Evolutionary conservation across 148 eudicot species (phyloP).

Genomic region (Silene uniflora): DNA sequence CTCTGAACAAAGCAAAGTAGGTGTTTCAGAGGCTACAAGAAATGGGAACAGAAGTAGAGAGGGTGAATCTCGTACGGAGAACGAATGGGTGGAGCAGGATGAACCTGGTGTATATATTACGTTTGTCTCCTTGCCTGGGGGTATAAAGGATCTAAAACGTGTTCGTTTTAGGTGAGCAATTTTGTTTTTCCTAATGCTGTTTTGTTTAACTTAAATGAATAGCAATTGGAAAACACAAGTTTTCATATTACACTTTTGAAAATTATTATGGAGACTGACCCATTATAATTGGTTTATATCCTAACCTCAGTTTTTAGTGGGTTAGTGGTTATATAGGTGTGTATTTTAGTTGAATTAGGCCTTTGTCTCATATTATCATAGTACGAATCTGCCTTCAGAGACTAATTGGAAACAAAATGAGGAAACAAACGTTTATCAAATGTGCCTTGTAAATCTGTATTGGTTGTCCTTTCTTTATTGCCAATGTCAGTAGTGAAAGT

Average conservation of each 20-base stretch:
- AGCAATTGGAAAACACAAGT: background rate
- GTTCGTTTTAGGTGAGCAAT: slow-evolving; percentile 86
- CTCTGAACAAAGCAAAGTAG: slow-evolving; percentile 51
- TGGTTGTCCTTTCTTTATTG: background rate
- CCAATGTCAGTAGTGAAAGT: background rate
- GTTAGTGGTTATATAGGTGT: too few relatives aligned
- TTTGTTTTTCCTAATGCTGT: slow-evolving; percentile 4
- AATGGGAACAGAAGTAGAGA: slow-evolving; percentile 60
- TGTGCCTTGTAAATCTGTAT: background rate
- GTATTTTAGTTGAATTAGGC: too few relatives aligned
- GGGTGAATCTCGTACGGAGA: slow-evolving; percentile 57
- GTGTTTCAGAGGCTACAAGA: slow-evolving; percentile 52
- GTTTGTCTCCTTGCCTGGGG: slow-evolving; percentile 83
- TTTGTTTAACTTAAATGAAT: background rate
- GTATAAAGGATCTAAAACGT: slow-evolving; percentile 83
- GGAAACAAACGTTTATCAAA: background rate
- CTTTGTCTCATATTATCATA: too few relatives aligned
- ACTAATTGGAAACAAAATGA: too few relatives aligned
- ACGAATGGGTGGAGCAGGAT: slow-evolving; percentile 97
- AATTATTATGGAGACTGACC: background rate
- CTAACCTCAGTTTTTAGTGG: too few relatives aligned
- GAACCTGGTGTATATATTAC: slow-evolving; percentile 97
- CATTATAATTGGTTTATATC: background rate
- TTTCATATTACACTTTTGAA: background rate
- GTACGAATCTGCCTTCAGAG: too few relatives aligned